A percentile compares a stretch with the other conserved stretches of the same genome.
Evolutionary conservation across 2,329 filamentous ascomycete genomes (phyloP).

Genomic region (Taxawa tesnikishii): DNA sequence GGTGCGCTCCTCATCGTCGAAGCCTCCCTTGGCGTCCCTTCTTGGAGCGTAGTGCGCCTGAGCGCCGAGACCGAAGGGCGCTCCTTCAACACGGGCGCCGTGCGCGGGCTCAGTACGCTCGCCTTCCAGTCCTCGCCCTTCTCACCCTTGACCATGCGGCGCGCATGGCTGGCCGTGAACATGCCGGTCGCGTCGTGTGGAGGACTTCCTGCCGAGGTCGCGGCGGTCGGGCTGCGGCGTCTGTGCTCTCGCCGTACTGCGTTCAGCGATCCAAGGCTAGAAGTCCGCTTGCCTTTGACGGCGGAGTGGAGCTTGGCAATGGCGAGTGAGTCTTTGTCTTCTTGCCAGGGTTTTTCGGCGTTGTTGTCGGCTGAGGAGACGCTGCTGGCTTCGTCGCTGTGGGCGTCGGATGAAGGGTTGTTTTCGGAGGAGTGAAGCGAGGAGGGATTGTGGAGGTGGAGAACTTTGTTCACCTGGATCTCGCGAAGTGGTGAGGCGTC

Average conservation of each 20-base stretch:
- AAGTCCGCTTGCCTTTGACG: constrained; percentile 12
- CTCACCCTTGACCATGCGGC: constrained; percentile 53
- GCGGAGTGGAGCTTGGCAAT: constrained; percentile 27
- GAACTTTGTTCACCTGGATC: constrained; percentile 28
- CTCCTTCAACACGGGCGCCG: constrained; percentile 44
- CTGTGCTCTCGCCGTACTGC: constrained; percentile 31
- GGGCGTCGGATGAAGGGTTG: constrained; percentile 13
- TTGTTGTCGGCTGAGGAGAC: constrained; percentile 13
- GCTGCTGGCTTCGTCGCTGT: constrained; percentile 13
- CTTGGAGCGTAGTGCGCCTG: constrained; percentile 17
- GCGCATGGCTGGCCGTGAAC: constrained; percentile 54
- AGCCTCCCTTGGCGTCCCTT: constrained; percentile 7
- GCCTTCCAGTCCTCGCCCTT: constrained; percentile 37
- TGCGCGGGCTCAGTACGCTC: constrained; percentile 50
- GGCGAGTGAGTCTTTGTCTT: constrained; percentile 15
- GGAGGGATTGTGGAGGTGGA: constrained; percentile 27
- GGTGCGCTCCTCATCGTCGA: not conserved
- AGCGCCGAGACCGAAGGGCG: no score
- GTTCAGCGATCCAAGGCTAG: constrained; percentile 26
- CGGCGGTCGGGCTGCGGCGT: constrained; percentile 42
- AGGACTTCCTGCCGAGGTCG: constrained; percentile 24
- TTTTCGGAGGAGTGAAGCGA: constrained; percentile 23
- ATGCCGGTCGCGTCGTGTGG: constrained; percentile 45
- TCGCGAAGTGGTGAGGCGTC: constrained; percentile 38
- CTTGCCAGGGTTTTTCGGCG: constrained; percentile 3